Evolutionary conservation across 2,329 filamentous ascomycete genomes (phyloP).

Genomic region (Trichoderma koningiopsis): DNA sequence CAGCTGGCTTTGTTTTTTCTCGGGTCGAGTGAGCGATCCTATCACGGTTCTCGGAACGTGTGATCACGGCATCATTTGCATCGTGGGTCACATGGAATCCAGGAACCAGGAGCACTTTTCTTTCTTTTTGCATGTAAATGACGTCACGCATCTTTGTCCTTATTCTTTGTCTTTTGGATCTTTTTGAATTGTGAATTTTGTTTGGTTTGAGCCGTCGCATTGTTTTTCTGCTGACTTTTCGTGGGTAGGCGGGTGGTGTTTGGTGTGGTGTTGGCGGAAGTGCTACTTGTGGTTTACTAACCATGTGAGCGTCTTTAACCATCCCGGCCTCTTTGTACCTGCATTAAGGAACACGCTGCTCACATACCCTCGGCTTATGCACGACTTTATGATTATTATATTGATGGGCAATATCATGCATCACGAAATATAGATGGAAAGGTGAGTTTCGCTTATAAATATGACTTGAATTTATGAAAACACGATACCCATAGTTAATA

Average conservation of each 20-base stretch:
- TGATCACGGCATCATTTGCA: slow-evolving; percentile 18
- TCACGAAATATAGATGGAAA: neutral
- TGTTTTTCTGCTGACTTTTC: neutral
- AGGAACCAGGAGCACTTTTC: slow-evolving; percentile 4
- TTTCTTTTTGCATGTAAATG: slow-evolving; percentile 1
- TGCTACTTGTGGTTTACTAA: neutral
- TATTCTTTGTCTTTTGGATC: neutral
- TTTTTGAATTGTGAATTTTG: neutral
- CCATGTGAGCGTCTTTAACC: neutral
- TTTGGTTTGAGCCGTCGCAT: neutral
- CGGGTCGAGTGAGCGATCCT: slow-evolving; percentile 9
- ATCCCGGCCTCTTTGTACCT: neutral
- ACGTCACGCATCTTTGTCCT: neutral
- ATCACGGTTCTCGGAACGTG: slow-evolving; percentile 22
- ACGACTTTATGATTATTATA: neutral
- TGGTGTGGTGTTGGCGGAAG: neutral
- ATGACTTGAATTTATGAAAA: neutral
- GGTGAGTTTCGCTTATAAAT: neutral
- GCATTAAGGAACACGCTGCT: neutral
- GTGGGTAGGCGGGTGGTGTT: neutral
- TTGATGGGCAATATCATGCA: neutral
- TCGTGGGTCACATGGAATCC: slow-evolving; percentile 18
- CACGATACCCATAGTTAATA: neutral
- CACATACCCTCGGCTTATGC: neutral
- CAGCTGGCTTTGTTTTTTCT: neutral